Conservation (phyloP, 2,329 filamentous ascomycete species). For the Bipolaris victoriae region DNA sequence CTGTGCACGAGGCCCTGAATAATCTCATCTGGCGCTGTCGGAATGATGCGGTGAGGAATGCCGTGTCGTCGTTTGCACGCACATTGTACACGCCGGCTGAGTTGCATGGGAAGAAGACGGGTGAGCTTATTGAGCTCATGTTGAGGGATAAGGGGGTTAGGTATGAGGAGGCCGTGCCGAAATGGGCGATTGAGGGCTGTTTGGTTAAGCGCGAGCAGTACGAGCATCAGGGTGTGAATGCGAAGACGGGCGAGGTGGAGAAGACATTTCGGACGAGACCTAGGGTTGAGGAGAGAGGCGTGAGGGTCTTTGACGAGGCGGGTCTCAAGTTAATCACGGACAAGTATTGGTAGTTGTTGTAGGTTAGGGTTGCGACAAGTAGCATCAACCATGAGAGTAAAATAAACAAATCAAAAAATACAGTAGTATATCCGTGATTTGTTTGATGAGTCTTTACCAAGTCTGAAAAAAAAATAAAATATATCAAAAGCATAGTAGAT, state of each 20-base stretch:
- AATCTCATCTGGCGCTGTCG: constrained; percentile 41
- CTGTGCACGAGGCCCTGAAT: constrained; percentile 36
- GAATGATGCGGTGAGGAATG: constrained; percentile 40
- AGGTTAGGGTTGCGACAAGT: not conserved
- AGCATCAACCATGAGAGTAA: not conserved
- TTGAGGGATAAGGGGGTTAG: constrained; percentile 27
- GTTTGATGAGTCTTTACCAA: too few species aligned
- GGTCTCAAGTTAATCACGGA: constrained; percentile 32
- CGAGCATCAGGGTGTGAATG: constrained; percentile 39
- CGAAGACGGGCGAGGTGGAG: constrained; percentile 33
- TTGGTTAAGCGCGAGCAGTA: constrained; percentile 40
- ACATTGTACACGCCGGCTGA: constrained; percentile 33
- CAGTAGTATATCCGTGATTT: not conserved
- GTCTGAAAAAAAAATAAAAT: too few species aligned
- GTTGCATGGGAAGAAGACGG: constrained; percentile 34
- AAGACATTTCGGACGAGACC: constrained; percentile 31
- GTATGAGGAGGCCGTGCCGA: constrained; percentile 37
- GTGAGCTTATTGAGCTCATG: constrained; percentile 35
- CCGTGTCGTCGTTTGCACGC: constrained; percentile 35
- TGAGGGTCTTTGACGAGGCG: constrained; percentile 32
- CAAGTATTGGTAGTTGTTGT: constrained; percentile 29
- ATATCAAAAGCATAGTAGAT: too few species aligned
- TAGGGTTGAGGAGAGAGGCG: constrained; percentile 36
- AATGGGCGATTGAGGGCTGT: constrained; percentile 42
- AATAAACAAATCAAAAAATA: not conserved